A percentile compares a stretch with the other conserved stretches of the same genome.
Conservation (phyloP, 1,284 basidiomycete species). For the Fomitopsis schrenkii region DNA sequence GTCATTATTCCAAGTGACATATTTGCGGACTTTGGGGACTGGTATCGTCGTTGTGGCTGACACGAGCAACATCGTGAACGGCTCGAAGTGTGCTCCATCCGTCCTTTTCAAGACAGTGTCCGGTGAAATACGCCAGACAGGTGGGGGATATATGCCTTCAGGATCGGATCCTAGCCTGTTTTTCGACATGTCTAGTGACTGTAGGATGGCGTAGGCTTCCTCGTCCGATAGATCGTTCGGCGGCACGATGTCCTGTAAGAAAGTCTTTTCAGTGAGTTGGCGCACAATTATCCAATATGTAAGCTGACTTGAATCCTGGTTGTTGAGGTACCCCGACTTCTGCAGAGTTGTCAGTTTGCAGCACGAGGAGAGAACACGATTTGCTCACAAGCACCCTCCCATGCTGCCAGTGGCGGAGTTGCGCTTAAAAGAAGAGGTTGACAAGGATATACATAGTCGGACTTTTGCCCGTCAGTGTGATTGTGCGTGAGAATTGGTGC, state of each 20-base stretch:
- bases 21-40: constrained; percentile 19
- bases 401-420: not conserved
- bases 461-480: not conserved
- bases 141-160: not conserved
- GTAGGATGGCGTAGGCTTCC: not conserved
- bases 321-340: not conserved
- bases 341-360: not conserved
- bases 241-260: not conserved
- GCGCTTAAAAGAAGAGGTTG: not conserved
- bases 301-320: not conserved
- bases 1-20: constrained; percentile 6
- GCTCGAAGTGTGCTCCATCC: not conserved
- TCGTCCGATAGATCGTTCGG: not conserved
- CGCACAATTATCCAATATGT: not conserved
- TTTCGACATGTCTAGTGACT: not conserved
- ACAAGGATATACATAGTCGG: not conserved
- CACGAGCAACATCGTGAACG: constrained; percentile 9
- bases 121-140: not conserved
- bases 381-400: not conserved
- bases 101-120: not conserved
- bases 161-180: not conserved
- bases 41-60: constrained; percentile 19
- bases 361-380: no score
- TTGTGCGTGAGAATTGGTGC: not conserved
- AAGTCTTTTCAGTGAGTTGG: not conserved